These are phyloP conservation scores for Mycena olivaceomarginata DNA, from an alignment of 768 basidiomycete genomes.

Conservation along the genomic window DNA sequence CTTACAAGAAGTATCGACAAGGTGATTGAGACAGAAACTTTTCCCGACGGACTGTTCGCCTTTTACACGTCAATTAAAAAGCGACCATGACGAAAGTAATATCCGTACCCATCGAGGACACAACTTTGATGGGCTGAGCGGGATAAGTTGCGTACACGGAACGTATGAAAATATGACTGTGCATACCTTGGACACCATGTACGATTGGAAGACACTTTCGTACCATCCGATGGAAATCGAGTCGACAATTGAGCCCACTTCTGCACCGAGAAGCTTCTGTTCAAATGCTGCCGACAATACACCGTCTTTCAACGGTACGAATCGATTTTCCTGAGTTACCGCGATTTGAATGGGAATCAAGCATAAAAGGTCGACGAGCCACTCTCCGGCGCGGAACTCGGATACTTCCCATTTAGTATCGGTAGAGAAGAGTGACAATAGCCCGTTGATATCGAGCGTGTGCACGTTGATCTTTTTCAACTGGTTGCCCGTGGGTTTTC, in stretches of 20 bases:
- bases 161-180: neutral
- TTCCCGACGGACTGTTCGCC: constrained; percentile 81
- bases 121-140: constrained; percentile 74
- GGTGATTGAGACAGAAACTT: constrained; percentile 74
- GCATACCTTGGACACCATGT: constrained; percentile 72
- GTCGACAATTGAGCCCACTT: constrained; percentile 73
- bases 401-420: constrained; percentile 54
- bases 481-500: constrained; percentile 70
- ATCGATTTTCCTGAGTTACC: constrained; percentile 74
- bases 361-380: constrained; percentile 77
- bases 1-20: constrained; percentile 73
- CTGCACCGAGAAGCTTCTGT: constrained; percentile 72
- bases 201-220: constrained; percentile 78
- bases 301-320: constrained; percentile 74
- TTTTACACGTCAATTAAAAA: constrained; percentile 37
- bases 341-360: constrained; percentile 80
- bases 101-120: constrained; percentile 75
- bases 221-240: constrained; percentile 78
- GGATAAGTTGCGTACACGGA: neutral
- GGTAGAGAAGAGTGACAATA: constrained; percentile 47
- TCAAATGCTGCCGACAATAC: constrained; percentile 70
- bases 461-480: constrained; percentile 61
- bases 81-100: neutral
- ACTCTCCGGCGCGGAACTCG: constrained; percentile 71
- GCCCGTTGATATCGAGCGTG: constrained; percentile 51